A percentile compares a stretch with the other conserved stretches of the same genome.
Evolutionary conservation across 805 yeast species (phyloP).

Genomic region (Schwanniomyces yamadae): DNA sequence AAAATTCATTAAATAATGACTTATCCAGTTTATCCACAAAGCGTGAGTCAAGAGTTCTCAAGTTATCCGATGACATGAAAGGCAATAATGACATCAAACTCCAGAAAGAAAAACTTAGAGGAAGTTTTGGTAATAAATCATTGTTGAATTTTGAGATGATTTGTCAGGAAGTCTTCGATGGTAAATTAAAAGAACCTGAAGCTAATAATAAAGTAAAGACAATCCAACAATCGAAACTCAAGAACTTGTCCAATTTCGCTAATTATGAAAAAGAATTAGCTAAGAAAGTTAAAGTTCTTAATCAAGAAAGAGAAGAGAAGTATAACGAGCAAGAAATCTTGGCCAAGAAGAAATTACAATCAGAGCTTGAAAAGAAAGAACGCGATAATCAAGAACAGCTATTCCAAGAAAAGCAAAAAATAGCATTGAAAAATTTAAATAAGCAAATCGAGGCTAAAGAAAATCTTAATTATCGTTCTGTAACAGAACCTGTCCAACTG

Average conservation of each 20-base stretch:
- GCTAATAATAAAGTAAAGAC: neutral
- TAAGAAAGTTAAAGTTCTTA: constrained; percentile 16
- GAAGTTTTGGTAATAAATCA: constrained; percentile 20
- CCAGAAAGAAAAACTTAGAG: constrained; percentile 4
- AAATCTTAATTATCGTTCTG: constrained; percentile 17
- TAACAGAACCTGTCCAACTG: constrained; percentile 25
- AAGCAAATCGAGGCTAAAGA: constrained; percentile 17
- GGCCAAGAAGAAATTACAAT: constrained; percentile 16
- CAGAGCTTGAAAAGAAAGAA: constrained; percentile 10
- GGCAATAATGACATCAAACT: neutral
- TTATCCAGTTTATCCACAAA: neutral
- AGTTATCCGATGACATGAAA: neutral
- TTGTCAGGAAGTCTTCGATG: constrained; percentile 32
- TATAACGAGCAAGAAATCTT: no score
- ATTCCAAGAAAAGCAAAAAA: constrained; percentile 27
- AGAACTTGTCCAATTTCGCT: neutral
- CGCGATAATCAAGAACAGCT: constrained; percentile 18
- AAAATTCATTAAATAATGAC: neutral
- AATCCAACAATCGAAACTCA: neutral
- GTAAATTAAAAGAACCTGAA: constrained; percentile 3
- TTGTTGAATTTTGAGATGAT: constrained; percentile 29
- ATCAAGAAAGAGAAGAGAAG: constrained; percentile 21
- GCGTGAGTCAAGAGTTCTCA: neutral
- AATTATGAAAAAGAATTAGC: constrained; percentile 20
- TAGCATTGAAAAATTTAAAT: constrained; percentile 25